Percentiles rank a stretch among this genome's conserved stretches.
Conservation (phyloP, 2,329 filamentous ascomycete species). For the Aspergillus neotritici region DNA sequence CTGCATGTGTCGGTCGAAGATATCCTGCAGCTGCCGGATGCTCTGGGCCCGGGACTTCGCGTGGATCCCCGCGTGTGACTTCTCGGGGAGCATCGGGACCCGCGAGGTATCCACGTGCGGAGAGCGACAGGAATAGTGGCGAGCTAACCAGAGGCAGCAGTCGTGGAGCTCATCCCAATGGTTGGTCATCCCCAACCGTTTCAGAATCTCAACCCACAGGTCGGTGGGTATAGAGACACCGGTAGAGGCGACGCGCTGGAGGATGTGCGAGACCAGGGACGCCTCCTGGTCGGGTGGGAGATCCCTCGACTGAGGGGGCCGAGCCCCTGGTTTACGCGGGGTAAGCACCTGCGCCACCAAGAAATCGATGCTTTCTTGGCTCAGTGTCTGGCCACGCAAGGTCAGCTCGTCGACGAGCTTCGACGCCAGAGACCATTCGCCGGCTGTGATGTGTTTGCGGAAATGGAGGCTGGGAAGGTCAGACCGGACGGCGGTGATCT, state of each 20-base stretch:
- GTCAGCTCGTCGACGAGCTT: conserved; percentile 48
- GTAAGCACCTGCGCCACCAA: conserved; percentile 36
- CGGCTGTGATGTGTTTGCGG: conserved; percentile 32
- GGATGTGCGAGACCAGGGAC: conserved; percentile 43
- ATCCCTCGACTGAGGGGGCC: conserved; percentile 20
- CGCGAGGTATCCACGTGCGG: conserved; percentile 9
- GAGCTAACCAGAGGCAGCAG: conserved; percentile 49
- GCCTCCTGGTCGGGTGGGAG: conserved; percentile 35
- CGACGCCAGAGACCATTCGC: conserved; percentile 26
- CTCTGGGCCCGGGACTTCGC: conserved; percentile 9
- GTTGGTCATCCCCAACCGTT: conserved; percentile 54
- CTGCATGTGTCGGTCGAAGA: conserved; percentile 44
- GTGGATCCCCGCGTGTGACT: neutral
- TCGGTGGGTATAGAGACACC: conserved; percentile 39
- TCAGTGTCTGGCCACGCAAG: conserved; percentile 38
- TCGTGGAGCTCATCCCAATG: conserved; percentile 48
- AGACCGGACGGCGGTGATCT: conserved; percentile 26
- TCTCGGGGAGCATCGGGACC: conserved; percentile 4
- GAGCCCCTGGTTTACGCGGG: conserved; percentile 22
- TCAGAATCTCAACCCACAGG: conserved; percentile 55
- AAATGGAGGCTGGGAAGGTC: conserved; percentile 36
- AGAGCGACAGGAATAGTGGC: conserved; percentile 30
- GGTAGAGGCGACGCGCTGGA: conserved; percentile 44
- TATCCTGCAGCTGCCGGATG: conserved; percentile 27
- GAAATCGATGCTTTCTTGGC: conserved; percentile 39